Conservation (phyloP, 129 eudicot species). For the Logfia minima region DNA sequence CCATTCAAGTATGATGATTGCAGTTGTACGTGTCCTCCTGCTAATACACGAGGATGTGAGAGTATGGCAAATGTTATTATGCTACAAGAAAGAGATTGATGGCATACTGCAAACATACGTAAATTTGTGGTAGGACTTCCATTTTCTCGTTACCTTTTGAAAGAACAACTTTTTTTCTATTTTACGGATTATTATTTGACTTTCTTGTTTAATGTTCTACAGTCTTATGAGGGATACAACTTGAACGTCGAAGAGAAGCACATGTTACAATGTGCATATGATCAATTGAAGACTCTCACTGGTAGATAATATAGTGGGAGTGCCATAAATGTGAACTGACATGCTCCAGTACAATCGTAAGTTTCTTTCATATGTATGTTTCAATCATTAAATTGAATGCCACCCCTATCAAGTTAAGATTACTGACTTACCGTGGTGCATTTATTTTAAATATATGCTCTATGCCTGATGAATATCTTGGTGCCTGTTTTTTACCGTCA, state of each 20-base stretch:
- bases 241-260: constrained; percentile 57
- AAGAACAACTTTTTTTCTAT: too few species aligned
- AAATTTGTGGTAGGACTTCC: background rate
- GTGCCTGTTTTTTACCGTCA: too few species aligned
- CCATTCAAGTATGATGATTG: constrained; percentile 41
- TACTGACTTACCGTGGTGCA: too few species aligned
- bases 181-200: too few species aligned
- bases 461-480: too few species aligned
- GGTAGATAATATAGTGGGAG: constrained; percentile 16
- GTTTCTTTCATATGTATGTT: too few species aligned
- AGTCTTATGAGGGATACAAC: background rate
- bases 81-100: constrained; percentile 51
- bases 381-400: too few species aligned
- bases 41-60: constrained; percentile 51
- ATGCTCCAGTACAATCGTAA: too few species aligned
- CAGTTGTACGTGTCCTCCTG: constrained; percentile 46
- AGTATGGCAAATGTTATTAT: constrained; percentile 37
- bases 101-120: constrained; percentile 31
- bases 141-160: too few species aligned
- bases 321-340: background rate
- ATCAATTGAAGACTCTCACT: constrained; percentile 38
- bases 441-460: too few species aligned
- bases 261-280: constrained; percentile 51
- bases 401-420: too few species aligned
- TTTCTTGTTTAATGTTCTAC: too few species aligned